Evolutionary conservation across 2,329 filamentous ascomycete genomes (phyloP), one percentile per base, ranked within the genome.

Genomic region (Alternaria gansuensis): DNA sequence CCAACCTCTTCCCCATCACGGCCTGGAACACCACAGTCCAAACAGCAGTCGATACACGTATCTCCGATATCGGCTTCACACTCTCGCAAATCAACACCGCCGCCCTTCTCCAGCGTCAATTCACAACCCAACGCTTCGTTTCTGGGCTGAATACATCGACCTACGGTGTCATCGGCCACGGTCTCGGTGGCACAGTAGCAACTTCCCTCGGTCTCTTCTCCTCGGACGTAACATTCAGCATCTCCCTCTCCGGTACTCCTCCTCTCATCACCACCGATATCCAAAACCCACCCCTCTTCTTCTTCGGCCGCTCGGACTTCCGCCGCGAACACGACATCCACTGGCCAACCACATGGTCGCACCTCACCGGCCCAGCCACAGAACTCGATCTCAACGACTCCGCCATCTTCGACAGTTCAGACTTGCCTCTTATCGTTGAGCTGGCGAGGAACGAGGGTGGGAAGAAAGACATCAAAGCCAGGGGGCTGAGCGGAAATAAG

Each of bases 291-390:
- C 60, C 64, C 4, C 63, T 68, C 49, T 65, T 66, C 45, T 74
- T 74, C 68, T 68, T 75, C 43, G 70, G 72, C 31, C 67, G 64
- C 37, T 48, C 91, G 74, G 97, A 97, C 79, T 97, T 97, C 78
- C 88, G 90, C 5, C 97, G 94, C 84, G 94, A 93, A 77, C 96
- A 98, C 79, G 97, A 95, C 78, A 93, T 97, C 80, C 90, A 97
- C 72, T 88, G 87, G 69, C 90, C 89, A 66, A 87, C 89, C 51
- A 95, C 93, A 26, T 72, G 67, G 67, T 33, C 45, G 3, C 49
- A 64, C 2, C 60, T 74, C 21, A 54, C 37, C 0, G 69, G 71
- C 8, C 54, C 43, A 2, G 60, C 60, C 1, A 66, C 65, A 0
- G 71, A 75, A 41, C 72, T 63, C 43, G 68, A 72, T 28, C 55